A percentile compares a stretch with the other conserved stretches of the same genome.
These are phyloP conservation scores for Rhodotorula paludigena DNA, from an alignment of 768 basidiomycete species.

Conservation along the genomic window DNA sequence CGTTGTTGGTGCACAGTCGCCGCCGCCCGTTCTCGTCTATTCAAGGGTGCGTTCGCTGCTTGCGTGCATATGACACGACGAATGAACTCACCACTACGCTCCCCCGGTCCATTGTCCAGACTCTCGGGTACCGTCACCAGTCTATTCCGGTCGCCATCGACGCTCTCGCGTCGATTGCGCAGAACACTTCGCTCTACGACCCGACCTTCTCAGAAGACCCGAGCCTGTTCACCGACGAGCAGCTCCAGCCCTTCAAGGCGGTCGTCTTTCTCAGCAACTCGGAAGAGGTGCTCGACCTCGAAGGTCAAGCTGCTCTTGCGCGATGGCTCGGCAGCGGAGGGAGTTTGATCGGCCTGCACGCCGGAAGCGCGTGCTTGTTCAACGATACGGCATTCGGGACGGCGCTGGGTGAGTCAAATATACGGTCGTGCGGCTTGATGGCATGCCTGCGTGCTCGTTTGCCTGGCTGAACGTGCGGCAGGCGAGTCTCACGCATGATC, in stretches of 20 bases:
- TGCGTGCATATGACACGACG: background rate
- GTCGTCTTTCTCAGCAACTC: slow-evolving; percentile 48
- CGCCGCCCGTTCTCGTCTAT: too few relatives aligned
- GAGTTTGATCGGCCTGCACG: slow-evolving; percentile 47
- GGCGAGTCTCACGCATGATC: too few relatives aligned
- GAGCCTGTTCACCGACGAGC: slow-evolving; percentile 43
- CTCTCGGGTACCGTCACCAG: slow-evolving; percentile 48
- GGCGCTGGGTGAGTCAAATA: slow-evolving; percentile 42
- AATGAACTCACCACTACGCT: background rate
- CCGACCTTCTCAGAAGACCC: slow-evolving; percentile 47
- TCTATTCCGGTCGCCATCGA: slow-evolving; percentile 48
- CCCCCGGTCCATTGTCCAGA: slow-evolving; percentile 6
- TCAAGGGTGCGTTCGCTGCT: background rate
- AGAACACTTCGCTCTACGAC: slow-evolving; percentile 35
- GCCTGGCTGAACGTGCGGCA: background rate
- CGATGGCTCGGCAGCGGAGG: slow-evolving; percentile 48
- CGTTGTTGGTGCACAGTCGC: too few relatives aligned
- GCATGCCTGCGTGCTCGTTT: too few relatives aligned
- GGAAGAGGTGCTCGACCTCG: slow-evolving; percentile 46
- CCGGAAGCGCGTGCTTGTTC: slow-evolving; percentile 46
- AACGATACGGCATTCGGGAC: slow-evolving; percentile 44
- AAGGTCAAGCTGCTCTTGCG: slow-evolving; percentile 44
- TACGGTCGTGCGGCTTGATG: too few relatives aligned
- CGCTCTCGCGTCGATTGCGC: slow-evolving; percentile 41
- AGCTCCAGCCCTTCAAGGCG: slow-evolving; percentile 44